These are phyloP conservation scores for Phytophthora pistaciae DNA, from an alignment of 352 stramenopile genomes.

Conservation along the genomic window DNA sequence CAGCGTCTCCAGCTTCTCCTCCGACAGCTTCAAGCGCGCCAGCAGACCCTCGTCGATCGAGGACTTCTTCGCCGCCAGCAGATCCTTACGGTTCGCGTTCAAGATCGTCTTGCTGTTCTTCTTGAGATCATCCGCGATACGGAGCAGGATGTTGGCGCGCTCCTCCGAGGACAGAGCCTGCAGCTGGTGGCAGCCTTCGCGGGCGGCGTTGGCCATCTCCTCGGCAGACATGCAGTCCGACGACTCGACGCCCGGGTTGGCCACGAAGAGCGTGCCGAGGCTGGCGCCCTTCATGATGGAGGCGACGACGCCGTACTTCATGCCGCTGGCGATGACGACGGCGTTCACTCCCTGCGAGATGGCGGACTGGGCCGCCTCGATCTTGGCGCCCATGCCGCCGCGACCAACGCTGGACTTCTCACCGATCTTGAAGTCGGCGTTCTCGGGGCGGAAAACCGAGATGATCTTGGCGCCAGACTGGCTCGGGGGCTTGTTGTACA, in stretches of 20 bases:
- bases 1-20: constrained; percentile 96
- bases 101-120: constrained; percentile 88
- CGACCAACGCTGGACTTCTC: constrained; percentile 88
- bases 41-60: constrained; percentile 74
- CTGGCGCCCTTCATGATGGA: constrained; percentile 88
- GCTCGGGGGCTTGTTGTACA: constrained; percentile 93
- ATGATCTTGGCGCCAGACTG: constrained; percentile 86
- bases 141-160: constrained; percentile 88
- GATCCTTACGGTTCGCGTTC: constrained; percentile 93
- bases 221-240: constrained; percentile 61
- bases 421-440: constrained; percentile 73
- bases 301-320: constrained; percentile 94
- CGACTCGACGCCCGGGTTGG: constrained; percentile 59
- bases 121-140: constrained; percentile 90
- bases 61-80: constrained; percentile 82
- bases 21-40: constrained; percentile 88
- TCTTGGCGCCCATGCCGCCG: constrained; percentile 97
- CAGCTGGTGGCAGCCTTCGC: constrained; percentile 88
- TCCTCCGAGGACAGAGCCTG: constrained; percentile 89
- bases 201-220: constrained; percentile 85
- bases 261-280: constrained; percentile 87
- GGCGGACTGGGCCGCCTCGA: constrained; percentile 89
- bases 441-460: constrained; percentile 71
- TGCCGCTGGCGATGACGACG: constrained; percentile 94
- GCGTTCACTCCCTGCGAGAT: constrained; percentile 92